Percentiles rank a stretch among this genome's conserved stretches.
phyloP scores from a whole-genome alignment of 31 red algal species.

The Endocladia muricata region DNA sequence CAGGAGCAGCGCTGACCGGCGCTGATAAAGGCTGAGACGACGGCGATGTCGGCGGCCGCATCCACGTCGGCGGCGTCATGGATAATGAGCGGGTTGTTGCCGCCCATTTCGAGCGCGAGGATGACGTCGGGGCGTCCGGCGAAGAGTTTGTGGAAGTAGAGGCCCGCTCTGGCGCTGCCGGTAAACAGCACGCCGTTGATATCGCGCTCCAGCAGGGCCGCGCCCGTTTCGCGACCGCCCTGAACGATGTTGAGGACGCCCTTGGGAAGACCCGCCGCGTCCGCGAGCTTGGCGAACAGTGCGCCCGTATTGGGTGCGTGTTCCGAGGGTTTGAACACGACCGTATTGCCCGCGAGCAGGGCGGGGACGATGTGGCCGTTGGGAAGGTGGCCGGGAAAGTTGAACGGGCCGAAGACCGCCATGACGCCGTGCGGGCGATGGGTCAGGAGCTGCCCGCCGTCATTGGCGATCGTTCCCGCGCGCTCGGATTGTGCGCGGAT shows the following conservation, averaged over 20 bases:
- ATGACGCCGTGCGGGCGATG: too few species aligned
- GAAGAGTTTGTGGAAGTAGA: neutral
- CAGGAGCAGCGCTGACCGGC: neutral
- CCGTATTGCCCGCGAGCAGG: neutral
- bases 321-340: slow-evolving; percentile 1
- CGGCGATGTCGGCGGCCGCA: neutral
- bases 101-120: neutral
- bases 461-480: neutral
- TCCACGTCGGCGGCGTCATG: neutral
- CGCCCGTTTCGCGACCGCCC: neutral
- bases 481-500: neutral
- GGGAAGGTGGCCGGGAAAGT: neutral
- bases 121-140: neutral
- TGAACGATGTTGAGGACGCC: neutral
- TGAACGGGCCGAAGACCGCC: too few species aligned
- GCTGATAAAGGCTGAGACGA: neutral
- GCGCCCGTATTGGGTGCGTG: neutral
- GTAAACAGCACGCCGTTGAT: neutral
- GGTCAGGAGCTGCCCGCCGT: neutral
- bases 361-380: slow-evolving; percentile 8
- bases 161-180: neutral
- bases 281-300: neutral
- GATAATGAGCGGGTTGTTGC: neutral
- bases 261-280: neutral
- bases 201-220: neutral